Conservation (phyloP, 768 basidiomycete species). For the Tylopilus sp. region DNA sequence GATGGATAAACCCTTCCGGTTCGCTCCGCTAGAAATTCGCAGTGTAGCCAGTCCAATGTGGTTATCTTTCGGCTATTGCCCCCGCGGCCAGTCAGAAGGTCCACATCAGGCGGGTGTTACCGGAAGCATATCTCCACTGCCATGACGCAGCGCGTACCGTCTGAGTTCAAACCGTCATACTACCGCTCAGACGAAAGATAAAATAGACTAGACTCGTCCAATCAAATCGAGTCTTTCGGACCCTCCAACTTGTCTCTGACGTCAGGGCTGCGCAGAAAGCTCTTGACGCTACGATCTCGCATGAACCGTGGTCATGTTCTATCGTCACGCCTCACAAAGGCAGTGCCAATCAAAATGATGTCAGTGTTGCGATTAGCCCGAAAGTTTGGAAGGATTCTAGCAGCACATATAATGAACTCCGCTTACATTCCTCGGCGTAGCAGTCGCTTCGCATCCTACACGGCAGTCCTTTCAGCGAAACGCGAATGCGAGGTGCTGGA, state of each 20-base stretch:
- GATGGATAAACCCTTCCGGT: constrained; percentile 2
- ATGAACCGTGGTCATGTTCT: constrained; percentile 1
- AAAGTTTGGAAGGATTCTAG: constrained; percentile 13
- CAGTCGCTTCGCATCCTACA: constrained; percentile 6
- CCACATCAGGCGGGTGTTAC: not conserved
- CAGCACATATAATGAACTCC: constrained; percentile 14
- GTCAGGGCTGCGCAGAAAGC: constrained; percentile 25
- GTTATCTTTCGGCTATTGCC: constrained; percentile 4
- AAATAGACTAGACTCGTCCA: not conserved
- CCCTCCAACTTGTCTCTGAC: constrained; percentile 17
- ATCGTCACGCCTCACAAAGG: constrained; percentile 11
- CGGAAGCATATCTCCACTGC: not conserved
- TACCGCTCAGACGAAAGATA: not conserved
- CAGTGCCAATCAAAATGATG: constrained; percentile 23
- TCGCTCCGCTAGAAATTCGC: constrained; percentile 7
- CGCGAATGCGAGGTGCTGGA: constrained; percentile 10
- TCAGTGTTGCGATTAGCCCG: constrained; percentile 15
- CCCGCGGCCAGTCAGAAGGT: constrained; percentile 1
- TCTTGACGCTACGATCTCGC: constrained; percentile 7
- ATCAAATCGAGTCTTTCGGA: not conserved
- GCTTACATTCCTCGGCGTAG: constrained; percentile 13
- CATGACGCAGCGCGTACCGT: not conserved
- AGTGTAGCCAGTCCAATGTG: not conserved
- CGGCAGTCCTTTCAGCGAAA: not conserved
- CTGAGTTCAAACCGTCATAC: not conserved